Evolutionary conservation across 164 flowering plant genomes (phyloP), one percentile per base, ranked within the genome.

Genomic region (Pachysandra terminalis): DNA sequence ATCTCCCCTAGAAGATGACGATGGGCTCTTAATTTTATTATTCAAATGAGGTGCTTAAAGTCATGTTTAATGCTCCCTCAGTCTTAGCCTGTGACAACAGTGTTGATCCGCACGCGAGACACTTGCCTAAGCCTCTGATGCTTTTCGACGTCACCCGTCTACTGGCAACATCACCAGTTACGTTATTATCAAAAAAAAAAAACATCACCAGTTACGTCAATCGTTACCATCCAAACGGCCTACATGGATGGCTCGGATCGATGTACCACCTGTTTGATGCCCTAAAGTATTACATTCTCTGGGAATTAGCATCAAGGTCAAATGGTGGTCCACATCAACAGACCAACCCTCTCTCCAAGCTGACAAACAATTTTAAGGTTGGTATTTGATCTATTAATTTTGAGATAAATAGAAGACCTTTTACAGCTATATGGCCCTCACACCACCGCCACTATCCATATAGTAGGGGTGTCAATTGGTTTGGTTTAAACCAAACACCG

Each of bases 61-160:
- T 49, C 52, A 28, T 49, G 19, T n/a, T 56, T 59, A 59, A 59
- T 14, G 65, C 65, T 32, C 19, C 16, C 22, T 32, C n/a, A 19
- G 26, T 35, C 54, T 23, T 37, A 28, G 53, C 49, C 41, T 56
- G 40, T 69, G 67, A 67, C 68, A 49, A 56, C 49, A 64, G 45
- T 22, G 70, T 59, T 53, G 55, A 63, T 75, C 41, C 8, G 71
- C 72, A 49, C 74, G 76, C 74, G 60, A 65, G 78, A 72, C 78
- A 71, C 68, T 65, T 73, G 74, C 77, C 71, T 59, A 48, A 57
- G 45, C 56, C 25, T 63, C 26, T 64, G 59, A 67, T 64, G 19
- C 59, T 48, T 13, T 22, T 12, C 13, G 22, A 63, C 68, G 72
- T 77, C 74, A 67, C 19, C 53, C 65, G 26, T 61, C 73, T 26